Conservation (phyloP, 2,329 filamentous ascomycete genomes). For the Colletotrichum eleusines region DNA sequence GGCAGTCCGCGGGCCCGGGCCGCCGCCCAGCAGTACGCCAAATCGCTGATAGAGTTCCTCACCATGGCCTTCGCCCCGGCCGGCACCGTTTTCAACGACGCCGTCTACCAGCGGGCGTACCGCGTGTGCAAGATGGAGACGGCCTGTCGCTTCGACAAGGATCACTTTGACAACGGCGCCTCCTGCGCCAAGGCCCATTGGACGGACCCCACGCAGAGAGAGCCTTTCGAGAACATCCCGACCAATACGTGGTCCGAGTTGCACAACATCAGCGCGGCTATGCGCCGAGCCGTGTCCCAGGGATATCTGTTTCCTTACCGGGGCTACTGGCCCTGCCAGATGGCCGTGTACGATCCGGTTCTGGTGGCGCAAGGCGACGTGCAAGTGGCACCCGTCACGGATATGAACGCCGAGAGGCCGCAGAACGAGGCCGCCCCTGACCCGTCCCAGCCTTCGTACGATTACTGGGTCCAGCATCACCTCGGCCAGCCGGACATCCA, state of each 20-base stretch:
- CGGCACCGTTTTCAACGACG: neutral
- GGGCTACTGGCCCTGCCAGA: neutral
- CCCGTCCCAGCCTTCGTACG: neutral
- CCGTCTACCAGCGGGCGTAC: neutral
- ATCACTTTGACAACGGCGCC: conserved; percentile 23
- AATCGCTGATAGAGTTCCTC: conserved; percentile 17
- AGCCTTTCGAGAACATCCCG: neutral
- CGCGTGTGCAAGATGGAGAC: conserved; percentile 26
- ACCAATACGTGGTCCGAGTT: conserved; percentile 18
- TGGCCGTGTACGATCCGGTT: neutral
- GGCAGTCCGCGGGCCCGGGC: neutral
- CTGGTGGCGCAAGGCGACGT: neutral
- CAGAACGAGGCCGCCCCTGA: neutral
- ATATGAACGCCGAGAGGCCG: neutral
- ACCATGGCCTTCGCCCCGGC: neutral
- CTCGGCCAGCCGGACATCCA: neutral
- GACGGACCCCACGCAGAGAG: conserved; percentile 1
- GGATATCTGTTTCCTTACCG: conserved; percentile 16
- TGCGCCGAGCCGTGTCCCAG: conserved; percentile 20
- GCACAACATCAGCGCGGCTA: conserved; percentile 28
- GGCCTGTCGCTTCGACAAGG: conserved; percentile 37
- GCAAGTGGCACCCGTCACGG: neutral
- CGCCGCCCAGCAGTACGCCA: conserved; percentile 17
- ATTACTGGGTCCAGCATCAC: neutral
- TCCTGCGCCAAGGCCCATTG: conserved; percentile 13